Evolutionary conservation across 192 early-diverging fungal species (phyloP).

Genomic region (Umbelopsis isabellina): DNA sequence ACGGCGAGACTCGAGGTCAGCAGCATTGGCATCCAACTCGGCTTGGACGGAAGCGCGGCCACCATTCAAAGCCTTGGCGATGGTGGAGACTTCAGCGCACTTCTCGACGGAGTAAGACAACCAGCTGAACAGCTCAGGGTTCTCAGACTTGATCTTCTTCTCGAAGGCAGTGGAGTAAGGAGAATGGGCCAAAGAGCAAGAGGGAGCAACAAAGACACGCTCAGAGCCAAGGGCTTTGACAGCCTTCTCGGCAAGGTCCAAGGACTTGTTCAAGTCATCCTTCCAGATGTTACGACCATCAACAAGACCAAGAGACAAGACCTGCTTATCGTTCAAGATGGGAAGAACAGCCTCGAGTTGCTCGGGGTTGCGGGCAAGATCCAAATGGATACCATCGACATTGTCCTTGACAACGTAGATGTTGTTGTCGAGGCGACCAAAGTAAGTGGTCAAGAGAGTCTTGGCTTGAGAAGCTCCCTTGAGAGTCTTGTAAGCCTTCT

Average conservation of each 20-base stretch:
- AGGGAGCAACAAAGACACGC: slow-evolving; percentile 83
- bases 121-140: slow-evolving; percentile 87
- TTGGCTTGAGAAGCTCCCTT: slow-evolving; percentile 58
- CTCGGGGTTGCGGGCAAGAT: slow-evolving; percentile 83
- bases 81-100: slow-evolving; percentile 76
- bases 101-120: slow-evolving; percentile 94
- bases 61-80: slow-evolving; percentile 62
- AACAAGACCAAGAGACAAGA: slow-evolving; percentile 92
- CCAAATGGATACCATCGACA: slow-evolving; percentile 87
- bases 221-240: slow-evolving; percentile 69
- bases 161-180: slow-evolving; percentile 86
- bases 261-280: slow-evolving; percentile 76
- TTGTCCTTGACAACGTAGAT: slow-evolving; percentile 73
- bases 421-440: slow-evolving; percentile 83
- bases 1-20: slow-evolving; percentile 67
- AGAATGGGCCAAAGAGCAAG: slow-evolving; percentile 91
- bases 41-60: slow-evolving; percentile 64
- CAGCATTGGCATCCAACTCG: slow-evolving; percentile 72
- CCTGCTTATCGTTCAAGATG: slow-evolving; percentile 58
- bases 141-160: slow-evolving; percentile 68
- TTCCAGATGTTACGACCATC: slow-evolving; percentile 99
- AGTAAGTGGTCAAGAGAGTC: slow-evolving; percentile 91
- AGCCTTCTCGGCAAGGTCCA: slow-evolving; percentile 68
- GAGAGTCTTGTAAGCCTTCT: slow-evolving; percentile 67
- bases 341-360: slow-evolving; percentile 78